A percentile compares a stretch with the other conserved stretches of the same genome.
phyloP scores from a whole-genome alignment of 495 filamentous ascomycete genomes.

The Penicillium antarcticum region DNA sequence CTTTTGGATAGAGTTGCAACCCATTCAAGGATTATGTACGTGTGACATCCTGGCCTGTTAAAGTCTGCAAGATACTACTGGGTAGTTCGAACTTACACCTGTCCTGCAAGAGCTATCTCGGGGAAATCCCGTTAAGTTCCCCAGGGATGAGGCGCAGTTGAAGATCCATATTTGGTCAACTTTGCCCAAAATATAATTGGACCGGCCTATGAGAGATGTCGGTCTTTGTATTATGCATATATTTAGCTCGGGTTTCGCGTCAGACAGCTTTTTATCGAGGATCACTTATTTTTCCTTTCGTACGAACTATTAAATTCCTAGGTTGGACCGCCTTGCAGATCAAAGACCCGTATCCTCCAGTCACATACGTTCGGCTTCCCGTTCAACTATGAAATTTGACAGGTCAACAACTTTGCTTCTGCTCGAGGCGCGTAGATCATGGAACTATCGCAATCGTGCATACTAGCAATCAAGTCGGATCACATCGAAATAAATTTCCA shows the following conservation, averaged over 20 bases:
- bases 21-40: no score
- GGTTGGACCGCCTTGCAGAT: conserved; percentile 16
- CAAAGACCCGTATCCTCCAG: conserved; percentile 5
- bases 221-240: neutral
- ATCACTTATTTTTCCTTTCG: neutral
- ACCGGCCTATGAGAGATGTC: neutral
- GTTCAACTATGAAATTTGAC: conserved; percentile 18
- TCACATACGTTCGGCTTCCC: neutral
- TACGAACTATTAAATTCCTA: conserved; percentile 3
- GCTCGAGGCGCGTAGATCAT: conserved; percentile 5
- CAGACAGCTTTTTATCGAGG: neutral
- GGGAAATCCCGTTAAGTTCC: neutral
- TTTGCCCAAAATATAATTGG: neutral
- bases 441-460: conserved; percentile 15
- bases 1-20: no score
- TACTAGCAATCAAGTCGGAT: neutral
- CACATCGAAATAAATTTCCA: neutral
- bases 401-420: conserved; percentile 12
- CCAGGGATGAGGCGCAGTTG: neutral
- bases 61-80: no score
- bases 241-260: conserved; percentile 4
- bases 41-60: no score
- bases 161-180: no score
- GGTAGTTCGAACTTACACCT: no score
- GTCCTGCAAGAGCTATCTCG: no score